These are phyloP conservation scores for Iris pallida DNA, from an alignment of 116 monocot genomes.

Conservation along the genomic window DNA sequence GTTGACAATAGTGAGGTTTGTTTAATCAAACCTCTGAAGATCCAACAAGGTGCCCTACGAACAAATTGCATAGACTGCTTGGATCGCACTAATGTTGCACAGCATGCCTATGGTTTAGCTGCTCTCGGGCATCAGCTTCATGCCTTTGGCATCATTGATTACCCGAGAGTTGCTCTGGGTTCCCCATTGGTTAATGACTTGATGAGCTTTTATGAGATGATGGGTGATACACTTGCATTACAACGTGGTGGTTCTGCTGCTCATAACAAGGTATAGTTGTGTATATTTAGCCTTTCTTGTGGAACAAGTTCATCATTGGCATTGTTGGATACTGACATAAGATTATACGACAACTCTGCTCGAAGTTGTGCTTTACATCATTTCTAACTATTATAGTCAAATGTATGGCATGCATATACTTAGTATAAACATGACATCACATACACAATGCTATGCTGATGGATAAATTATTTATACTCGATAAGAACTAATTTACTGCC, in stretches of 20 bases:
- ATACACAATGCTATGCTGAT: too few relatives aligned
- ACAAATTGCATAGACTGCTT: constrained; percentile 38
- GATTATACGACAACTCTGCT: too few relatives aligned
- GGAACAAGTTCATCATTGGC: too few relatives aligned
- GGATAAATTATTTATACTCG: too few relatives aligned
- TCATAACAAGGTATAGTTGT: constrained; percentile 24
- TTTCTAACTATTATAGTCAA: too few relatives aligned
- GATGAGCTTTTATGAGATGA: constrained; percentile 25
- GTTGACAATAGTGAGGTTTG: constrained; percentile 11
- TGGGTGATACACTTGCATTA: constrained; percentile 30
- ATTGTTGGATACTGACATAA: too few relatives aligned
- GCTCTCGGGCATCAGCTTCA: constrained; percentile 29
- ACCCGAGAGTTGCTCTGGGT: constrained; percentile 11
- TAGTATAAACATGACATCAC: too few relatives aligned
- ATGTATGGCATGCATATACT: too few relatives aligned
- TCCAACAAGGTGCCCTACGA: constrained; percentile 24
- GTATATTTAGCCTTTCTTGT: too few relatives aligned
- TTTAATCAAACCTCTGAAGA: constrained; percentile 14
- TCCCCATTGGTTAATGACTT: constrained; percentile 16
- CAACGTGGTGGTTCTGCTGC: constrained; percentile 33
- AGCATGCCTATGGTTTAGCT: constrained; percentile 33
- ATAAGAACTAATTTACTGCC: too few relatives aligned
- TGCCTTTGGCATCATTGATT: constrained; percentile 12
- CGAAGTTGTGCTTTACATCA: too few relatives aligned
- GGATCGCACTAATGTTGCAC: constrained; percentile 37